Conservation (phyloP, 2,329 filamentous ascomycete genomes). For the Exophiala spinifera region DNA sequence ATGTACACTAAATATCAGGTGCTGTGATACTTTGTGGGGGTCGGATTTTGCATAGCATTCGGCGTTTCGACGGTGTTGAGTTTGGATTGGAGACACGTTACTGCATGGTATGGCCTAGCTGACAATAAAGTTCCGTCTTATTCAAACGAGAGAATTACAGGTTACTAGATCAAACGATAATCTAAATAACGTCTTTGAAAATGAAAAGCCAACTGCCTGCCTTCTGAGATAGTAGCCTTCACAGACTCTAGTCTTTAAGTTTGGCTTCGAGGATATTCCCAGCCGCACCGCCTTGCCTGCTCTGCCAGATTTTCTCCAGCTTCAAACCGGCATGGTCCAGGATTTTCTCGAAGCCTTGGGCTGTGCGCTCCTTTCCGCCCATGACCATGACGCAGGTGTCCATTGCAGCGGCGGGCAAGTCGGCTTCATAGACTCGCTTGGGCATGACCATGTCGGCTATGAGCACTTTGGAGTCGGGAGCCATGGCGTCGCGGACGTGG, state of each 20-base stretch:
- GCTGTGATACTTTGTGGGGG: neutral
- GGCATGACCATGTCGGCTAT: conserved; percentile 34
- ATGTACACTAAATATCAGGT: too few relatives aligned
- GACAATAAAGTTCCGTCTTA: too few relatives aligned
- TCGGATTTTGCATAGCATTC: conserved; percentile 5
- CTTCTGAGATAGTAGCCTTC: neutral
- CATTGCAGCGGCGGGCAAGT: conserved; percentile 27
- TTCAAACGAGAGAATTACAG: too few relatives aligned
- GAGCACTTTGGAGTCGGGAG: conserved; percentile 28
- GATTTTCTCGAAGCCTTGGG: conserved; percentile 29
- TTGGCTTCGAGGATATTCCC: conserved; percentile 30
- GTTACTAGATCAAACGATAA: neutral
- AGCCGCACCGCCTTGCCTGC: conserved; percentile 12
- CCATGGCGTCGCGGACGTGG: conserved; percentile 27
- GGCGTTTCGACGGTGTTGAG: neutral
- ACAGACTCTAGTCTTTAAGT: conserved; percentile 7
- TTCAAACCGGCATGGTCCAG: conserved; percentile 28
- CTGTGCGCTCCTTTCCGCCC: conserved; percentile 31
- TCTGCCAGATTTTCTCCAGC: conserved; percentile 30
- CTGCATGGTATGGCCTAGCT: too few relatives aligned
- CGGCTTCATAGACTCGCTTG: conserved; percentile 18
- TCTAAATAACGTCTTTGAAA: neutral
- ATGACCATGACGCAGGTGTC: conserved; percentile 32
- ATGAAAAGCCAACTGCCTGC: neutral
- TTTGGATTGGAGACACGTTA: too few relatives aligned